These are phyloP conservation scores for Gnomoniopsis sp. DNA, from an alignment of 2,329 filamentous ascomycete species.

Conservation along the genomic window DNA sequence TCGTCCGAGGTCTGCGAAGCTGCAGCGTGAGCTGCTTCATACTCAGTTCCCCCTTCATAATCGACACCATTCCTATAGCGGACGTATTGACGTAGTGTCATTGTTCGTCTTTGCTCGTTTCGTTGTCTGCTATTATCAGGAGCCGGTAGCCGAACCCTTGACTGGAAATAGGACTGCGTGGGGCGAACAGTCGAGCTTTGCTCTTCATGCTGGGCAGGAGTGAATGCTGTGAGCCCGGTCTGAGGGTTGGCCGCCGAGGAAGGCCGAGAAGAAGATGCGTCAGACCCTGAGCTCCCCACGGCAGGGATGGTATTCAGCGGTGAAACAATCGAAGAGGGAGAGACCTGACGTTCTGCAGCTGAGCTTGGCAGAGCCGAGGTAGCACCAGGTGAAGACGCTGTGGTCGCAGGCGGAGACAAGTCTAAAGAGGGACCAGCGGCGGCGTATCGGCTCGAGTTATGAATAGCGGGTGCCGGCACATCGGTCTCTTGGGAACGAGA, in stretches of 20 bases:
- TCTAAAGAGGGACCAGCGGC: no score
- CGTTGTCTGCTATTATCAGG: background rate
- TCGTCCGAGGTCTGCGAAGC: slow-evolving; percentile 1
- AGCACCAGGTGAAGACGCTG: no score
- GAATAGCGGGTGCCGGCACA: background rate
- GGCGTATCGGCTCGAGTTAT: background rate
- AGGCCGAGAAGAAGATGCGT: background rate
- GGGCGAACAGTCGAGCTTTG: background rate
- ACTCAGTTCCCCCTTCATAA: background rate
- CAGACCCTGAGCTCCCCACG: background rate
- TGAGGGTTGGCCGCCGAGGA: background rate
- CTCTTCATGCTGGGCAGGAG: background rate
- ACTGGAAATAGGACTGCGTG: background rate
- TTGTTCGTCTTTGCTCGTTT: background rate
- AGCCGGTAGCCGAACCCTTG: background rate
- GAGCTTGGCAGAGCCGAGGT: background rate
- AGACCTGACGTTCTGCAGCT: background rate
- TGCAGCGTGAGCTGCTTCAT: background rate
- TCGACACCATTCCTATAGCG: background rate
- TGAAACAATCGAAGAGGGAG: background rate
- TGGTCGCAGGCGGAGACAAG: background rate
- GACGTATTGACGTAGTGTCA: background rate
- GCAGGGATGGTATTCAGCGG: background rate
- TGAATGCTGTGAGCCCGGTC: background rate
- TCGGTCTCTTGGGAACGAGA: background rate